Evolutionary conservation across 73 alveolate species (phyloP).

Genomic region (Paramecium pentaurelia): DNA sequence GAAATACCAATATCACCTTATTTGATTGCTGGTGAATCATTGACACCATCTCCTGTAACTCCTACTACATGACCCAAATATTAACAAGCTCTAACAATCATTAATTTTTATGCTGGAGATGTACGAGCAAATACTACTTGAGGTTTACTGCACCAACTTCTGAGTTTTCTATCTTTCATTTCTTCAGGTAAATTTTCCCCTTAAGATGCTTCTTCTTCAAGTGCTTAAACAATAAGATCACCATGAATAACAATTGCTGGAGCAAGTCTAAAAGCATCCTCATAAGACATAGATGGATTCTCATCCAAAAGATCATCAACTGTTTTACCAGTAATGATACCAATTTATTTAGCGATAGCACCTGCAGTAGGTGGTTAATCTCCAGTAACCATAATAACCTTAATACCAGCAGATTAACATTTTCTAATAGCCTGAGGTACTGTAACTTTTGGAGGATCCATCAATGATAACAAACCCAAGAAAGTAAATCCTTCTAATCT

Average conservation of each 20-base stretch:
- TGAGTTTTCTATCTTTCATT: constrained; percentile 76
- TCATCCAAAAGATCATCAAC: constrained; percentile 63
- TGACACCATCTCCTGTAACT: constrained; percentile 94
- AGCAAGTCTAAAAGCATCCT: constrained; percentile 68
- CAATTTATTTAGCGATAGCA: constrained; percentile 81
- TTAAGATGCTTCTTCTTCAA: constrained; percentile 54
- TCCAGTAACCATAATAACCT: constrained; percentile 97
- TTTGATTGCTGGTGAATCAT: constrained; percentile 95
- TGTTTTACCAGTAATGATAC: constrained; percentile 66
- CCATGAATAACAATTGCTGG: constrained; percentile 84
- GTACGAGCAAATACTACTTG: constrained; percentile 92
- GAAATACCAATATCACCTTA: constrained; percentile 92
- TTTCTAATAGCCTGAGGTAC: constrained; percentile 74
- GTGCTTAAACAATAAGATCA: constrained; percentile 65
- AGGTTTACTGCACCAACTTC: constrained; percentile 84
- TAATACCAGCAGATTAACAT: constrained; percentile 91
- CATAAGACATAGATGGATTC: constrained; percentile 64
- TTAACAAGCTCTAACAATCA: constrained; percentile 92
- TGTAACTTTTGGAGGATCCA: constrained; percentile 94
- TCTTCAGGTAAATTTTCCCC: constrained; percentile 32
- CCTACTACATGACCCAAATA: constrained; percentile 87
- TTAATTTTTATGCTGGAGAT: constrained; percentile 87
- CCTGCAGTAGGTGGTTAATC: constrained; percentile 96
- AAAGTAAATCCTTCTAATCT: constrained; percentile 74
- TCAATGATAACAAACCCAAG: constrained; percentile 87